phyloP scores from a whole-genome alignment of 2,329 filamentous ascomycete genomes.

The Graphilbum ipis-grandicollis region DNA sequence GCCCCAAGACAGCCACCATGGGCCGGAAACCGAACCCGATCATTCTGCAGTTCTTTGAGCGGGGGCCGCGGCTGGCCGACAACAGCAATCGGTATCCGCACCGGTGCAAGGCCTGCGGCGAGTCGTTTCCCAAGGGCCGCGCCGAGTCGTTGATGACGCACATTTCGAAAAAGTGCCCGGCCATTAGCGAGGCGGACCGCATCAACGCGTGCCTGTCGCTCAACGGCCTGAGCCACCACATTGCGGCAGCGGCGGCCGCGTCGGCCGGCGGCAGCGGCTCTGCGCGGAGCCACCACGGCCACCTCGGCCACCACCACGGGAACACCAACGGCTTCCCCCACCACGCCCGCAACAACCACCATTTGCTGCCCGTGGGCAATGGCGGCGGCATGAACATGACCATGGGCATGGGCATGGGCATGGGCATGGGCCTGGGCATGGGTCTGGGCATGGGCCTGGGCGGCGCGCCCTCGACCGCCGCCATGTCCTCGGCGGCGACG shows the following conservation, averaged over 20 bases:
- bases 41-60: conserved; percentile 76
- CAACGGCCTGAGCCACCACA: conserved; percentile 39
- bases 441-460: too few relatives aligned
- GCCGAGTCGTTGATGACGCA: conserved; percentile 70
- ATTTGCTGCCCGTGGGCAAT: background rate
- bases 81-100: conserved; percentile 85
- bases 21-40: conserved; percentile 70
- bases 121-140: conserved; percentile 79
- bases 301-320: background rate
- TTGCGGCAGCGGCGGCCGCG: conserved; percentile 9
- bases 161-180: conserved; percentile 72
- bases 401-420: background rate
- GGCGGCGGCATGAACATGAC: too few relatives aligned
- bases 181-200: conserved; percentile 56
- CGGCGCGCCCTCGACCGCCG: too few relatives aligned
- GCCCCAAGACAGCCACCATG: conserved; percentile 29
- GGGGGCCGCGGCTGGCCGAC: conserved; percentile 73
- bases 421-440: background rate
- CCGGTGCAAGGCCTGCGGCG: conserved; percentile 74
- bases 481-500: background rate
- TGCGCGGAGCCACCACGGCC: conserved; percentile 12
- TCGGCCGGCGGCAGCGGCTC: conserved; percentile 10
- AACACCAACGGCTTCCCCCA: background rate
- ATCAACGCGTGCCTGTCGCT: conserved; percentile 58
- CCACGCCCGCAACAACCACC: background rate